Percentiles rank a stretch among this genome's conserved stretches.
Evolutionary conservation across 1,139 yeast genomes (phyloP).

Genomic region (Ogataea hybrid): DNA sequence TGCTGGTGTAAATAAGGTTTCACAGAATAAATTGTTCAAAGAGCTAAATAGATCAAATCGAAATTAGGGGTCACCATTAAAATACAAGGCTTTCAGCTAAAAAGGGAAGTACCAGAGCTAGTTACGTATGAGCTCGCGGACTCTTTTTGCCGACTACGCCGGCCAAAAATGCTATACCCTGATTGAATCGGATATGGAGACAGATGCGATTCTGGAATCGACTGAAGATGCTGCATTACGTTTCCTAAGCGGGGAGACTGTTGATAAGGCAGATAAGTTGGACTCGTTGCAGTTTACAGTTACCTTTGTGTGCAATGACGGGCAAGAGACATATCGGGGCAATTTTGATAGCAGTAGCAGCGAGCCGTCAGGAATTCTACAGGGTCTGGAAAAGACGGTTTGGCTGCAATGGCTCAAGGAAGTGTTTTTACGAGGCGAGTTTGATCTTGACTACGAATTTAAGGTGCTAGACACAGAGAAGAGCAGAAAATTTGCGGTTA

Average conservation of each 20-base stretch:
- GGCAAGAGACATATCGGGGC: conserved; percentile 9
- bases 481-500: conserved; percentile 10
- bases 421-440: conserved; percentile 15
- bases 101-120: not conserved
- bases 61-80: too few species aligned
- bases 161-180: conserved; percentile 13
- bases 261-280: too few species aligned
- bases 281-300: conserved; percentile 4
- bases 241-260: not conserved
- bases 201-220: not conserved
- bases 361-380: conserved; percentile 2
- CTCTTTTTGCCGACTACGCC: conserved; percentile 10
- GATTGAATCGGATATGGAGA: conserved; percentile 3
- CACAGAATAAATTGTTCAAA: not conserved
- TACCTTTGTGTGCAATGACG: conserved; percentile 12
- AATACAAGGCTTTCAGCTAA: too few species aligned
- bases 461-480: conserved; percentile 7
- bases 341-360: not conserved
- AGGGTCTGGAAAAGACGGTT: conserved; percentile 4
- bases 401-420: conserved; percentile 18
- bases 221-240: conserved; percentile 1
- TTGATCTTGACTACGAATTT: conserved; percentile 15
- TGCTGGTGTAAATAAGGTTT: not conserved
- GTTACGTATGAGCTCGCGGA: conserved; percentile 10
- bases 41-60: too few species aligned